Evolutionary conservation across 805 yeast genomes (phyloP).

Genomic region (Komagataella kurtzmanii): DNA sequence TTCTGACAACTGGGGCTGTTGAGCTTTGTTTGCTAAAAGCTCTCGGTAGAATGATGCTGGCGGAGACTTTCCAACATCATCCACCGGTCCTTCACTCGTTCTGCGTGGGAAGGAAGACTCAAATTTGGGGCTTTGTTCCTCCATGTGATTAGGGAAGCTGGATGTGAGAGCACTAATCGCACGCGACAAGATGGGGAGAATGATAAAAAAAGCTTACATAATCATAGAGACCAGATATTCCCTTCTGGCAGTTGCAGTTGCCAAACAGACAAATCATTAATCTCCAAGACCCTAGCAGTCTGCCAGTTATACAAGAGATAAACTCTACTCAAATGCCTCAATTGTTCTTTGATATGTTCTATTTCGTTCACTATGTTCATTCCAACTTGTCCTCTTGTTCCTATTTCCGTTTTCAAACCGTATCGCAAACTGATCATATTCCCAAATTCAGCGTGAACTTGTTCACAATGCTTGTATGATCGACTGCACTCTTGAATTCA

Average conservation of each 20-base stretch:
- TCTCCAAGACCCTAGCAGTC: too few relatives aligned
- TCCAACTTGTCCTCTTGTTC: not conserved
- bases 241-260: too few relatives aligned
- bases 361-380: not conserved
- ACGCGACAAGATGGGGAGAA: not conserved
- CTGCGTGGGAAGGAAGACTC: not conserved
- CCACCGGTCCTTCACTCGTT: not conserved
- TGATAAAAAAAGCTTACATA: not conserved
- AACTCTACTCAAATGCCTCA: too few relatives aligned
- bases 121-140: not conserved
- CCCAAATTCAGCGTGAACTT: constrained; percentile 1
- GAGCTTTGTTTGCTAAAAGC: not conserved
- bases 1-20: not conserved
- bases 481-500: constrained; percentile 67
- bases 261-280: too few relatives aligned
- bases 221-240: not conserved
- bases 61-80: not conserved
- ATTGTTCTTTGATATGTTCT: not conserved
- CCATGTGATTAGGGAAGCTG: not conserved
- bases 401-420: not conserved
- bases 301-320: too few relatives aligned
- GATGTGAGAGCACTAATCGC: not conserved
- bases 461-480: constrained; percentile 22
- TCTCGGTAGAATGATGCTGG: not conserved
- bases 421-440: not conserved